Base-by-base conservation (phyloP, 106 monocot genomes). In the Acanthochlamys bracteata region DNA sequence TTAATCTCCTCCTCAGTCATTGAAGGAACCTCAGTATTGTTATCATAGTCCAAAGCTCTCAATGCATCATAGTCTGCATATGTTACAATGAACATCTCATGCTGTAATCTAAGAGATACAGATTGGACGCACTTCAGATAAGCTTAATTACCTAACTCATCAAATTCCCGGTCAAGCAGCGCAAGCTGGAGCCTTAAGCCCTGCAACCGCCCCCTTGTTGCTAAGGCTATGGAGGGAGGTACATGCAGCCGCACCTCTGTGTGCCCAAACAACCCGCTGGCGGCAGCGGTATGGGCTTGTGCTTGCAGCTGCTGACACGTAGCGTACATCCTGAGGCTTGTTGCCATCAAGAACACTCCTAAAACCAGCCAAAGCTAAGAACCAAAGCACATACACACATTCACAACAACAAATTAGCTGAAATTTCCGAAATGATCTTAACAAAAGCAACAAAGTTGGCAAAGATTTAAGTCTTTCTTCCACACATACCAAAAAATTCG, bases 1-100 rank as follows among this genome's bases (percentile, higher is more conserved):
- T 91, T 98, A 55, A 98, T 98, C 74, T 98, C 96, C 42, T 88
- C 90, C 57, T 98, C 96, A 51, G 66, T 91, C 96, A 98, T 98
- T 45, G 96, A 82, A 76, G 84, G 83, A 74, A 73, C 54, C 49
- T 75, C 79, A 23, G 80, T 82, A 51, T 42, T 73, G 76, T 83
- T 79, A 16, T 98, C 91, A 14, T 71, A 71, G 68, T 98, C 96
- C 51, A 98, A 66, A 47, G 87, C 87, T 70, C 96, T 91, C 39
- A 98, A 71, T 22, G 91, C 68, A 83, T 98, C 96, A 83, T 98
- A 98, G 71, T 98, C 96, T 98, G 61, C 69, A 57, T 49, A 49
- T 10, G 3, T 17, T 4, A 49, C 12, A 49, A 14, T 4, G 49
- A 2, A 49, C 49, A 49, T 4, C 12, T 14, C 49, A 49, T 4